A percentile compares a stretch with the other conserved stretches of the same genome.
Conservation (phyloP, 202 grass and related monocot species). For the Tripidium arundinaceum region DNA sequence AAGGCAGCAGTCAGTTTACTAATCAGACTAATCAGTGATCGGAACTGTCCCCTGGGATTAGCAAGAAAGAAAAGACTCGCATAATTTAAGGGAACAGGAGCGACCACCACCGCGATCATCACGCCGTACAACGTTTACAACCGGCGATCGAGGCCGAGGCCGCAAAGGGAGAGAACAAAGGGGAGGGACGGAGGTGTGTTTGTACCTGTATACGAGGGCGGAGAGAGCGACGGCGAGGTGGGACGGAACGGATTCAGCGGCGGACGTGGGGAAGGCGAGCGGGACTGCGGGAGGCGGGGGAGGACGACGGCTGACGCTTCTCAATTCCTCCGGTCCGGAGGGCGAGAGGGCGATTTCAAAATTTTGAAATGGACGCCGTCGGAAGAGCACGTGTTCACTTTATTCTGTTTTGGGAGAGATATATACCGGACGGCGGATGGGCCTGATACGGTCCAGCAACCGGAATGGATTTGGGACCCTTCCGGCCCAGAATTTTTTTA, state of each 20-base stretch:
- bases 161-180: no score
- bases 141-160: not conserved
- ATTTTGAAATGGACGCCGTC: not conserved
- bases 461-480: no score
- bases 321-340: no score
- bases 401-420: no score
- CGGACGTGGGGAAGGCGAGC: not conserved
- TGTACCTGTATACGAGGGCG: not conserved
- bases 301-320: not conserved
- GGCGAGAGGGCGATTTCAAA: not conserved
- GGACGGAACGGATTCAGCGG: not conserved
- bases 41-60: not conserved
- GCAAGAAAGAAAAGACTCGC: not conserved
- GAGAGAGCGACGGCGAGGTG: not conserved
- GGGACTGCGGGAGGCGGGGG: not conserved
- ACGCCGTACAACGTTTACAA: no score
- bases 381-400: no score
- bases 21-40: not conserved
- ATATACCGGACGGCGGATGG: no score
- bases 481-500: no score
- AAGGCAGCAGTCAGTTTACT: not conserved
- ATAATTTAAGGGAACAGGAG: not conserved
- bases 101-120: not conserved
- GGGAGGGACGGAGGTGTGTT: not conserved
- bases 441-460: no score